Evolutionary conservation across 108 stramenopile genomes (phyloP).

Genomic region (Fragilaria radians): DNA sequence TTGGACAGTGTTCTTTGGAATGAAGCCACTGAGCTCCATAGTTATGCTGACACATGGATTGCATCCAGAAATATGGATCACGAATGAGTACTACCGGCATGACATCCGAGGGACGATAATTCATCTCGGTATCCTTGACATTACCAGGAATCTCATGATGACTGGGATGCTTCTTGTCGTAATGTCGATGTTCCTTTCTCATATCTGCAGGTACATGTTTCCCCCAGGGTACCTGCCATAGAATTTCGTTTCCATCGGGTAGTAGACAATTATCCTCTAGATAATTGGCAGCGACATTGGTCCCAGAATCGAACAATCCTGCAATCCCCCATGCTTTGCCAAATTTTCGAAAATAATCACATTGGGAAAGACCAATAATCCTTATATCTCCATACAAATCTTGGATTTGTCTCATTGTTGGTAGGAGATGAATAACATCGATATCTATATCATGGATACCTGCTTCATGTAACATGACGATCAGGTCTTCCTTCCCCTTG

Average conservation of each 20-base stretch:
- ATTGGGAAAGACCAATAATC: not conserved
- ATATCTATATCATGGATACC: not conserved
- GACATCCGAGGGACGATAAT: conserved; percentile 21
- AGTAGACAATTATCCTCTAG: not conserved
- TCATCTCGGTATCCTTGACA: conserved; percentile 22
- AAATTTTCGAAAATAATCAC: not conserved
- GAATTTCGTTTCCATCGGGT: conserved; percentile 2
- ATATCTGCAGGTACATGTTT: not conserved
- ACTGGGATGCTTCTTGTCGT: not conserved
- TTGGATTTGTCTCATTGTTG: not conserved
- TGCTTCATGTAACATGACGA: not conserved
- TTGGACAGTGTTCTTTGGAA: conserved; percentile 26
- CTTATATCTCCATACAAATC: not conserved
- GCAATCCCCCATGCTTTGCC: not conserved
- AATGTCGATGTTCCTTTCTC: conserved; percentile 10
- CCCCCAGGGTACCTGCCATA: conserved; percentile 17
- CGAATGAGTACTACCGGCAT: conserved; percentile 77
- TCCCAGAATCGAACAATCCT: not conserved
- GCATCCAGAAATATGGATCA: conserved; percentile 84
- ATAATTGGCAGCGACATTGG: not conserved
- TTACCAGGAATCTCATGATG: not conserved
- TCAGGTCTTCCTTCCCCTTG: not conserved
- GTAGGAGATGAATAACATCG: not conserved
- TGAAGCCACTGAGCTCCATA: conserved; percentile 45
- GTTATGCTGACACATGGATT: conserved; percentile 64